Evolutionary conservation across 495 filamentous ascomycete species (phyloP), one percentile per base, ranked within the genome.

Genomic region (Bryoglossum gracile): DNA sequence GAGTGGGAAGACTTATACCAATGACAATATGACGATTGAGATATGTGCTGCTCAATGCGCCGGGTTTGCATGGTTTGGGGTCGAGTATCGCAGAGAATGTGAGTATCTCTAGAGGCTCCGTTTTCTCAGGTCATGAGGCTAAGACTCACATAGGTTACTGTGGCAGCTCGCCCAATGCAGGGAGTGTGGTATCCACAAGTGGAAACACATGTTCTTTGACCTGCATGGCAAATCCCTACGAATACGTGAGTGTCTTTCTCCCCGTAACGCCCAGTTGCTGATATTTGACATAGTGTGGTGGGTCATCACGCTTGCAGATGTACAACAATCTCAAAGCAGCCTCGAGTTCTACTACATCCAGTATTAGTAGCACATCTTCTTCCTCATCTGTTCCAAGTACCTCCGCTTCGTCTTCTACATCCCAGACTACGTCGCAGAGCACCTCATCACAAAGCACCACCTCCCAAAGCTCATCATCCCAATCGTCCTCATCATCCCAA

Each of bases 31-130:
- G 65, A 62, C 63, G 14, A 43, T 63, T n/a, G 66, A 68, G 22
- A 46, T 41, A 23, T 68, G 66, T 36, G 58, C 61, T 9, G 37
- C 50, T 11, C 51, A 44, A 22, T 72, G 69, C 53, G n/a, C 24
- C 3, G 38, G 26, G 0, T 66, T 44, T 50, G 30, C 16, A 1
- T 62, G 54, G 30, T 64, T 67, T 34, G 66, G 61, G 19, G 53
- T 55, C 3, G 67, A 72, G 49, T 72, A 67, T 43, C 43, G 52
- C 6, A 45, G 44, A 3, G 61, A 64, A 36, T 66, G 46, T 46
- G 18, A 8, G 43, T 45, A n/a, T n/a, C n/a, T n/a, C n/a, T n/a
- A n/a, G n/a, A n/a, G n/a, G n/a, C n/a, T n/a, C n/a, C n/a, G n/a
- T n/a, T n/a, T n/a, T n/a, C n/a, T n/a, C n/a, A n/a, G n/a, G n/a